A percentile compares a stretch with the other conserved stretches of the same genome.
Evolutionary conservation across 495 filamentous ascomycete genomes (phyloP).

Genomic region (Annulohypoxylon maeteangense): DNA sequence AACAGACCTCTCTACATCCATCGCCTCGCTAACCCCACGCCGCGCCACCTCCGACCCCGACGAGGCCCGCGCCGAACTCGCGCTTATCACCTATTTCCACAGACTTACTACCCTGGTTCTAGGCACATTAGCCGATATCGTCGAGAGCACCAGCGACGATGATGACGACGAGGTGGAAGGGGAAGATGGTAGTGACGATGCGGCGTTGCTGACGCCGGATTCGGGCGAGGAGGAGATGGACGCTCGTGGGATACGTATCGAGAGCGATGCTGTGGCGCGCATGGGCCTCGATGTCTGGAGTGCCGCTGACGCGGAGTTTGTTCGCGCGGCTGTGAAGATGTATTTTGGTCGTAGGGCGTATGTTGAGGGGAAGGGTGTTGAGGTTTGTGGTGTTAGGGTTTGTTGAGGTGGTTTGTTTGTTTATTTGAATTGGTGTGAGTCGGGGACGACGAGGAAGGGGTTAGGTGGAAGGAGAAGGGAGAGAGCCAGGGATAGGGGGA

Average conservation of each 20-base stretch:
- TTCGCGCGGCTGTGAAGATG: slow-evolving; percentile 69
- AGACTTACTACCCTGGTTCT: slow-evolving; percentile 80
- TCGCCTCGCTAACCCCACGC: slow-evolving; percentile 51
- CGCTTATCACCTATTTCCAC: slow-evolving; percentile 92
- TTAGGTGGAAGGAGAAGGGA: no score
- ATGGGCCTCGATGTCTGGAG: slow-evolving; percentile 94
- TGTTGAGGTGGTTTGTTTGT: slow-evolving; percentile 56
- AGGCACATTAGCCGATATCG: slow-evolving; percentile 72
- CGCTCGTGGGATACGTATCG: slow-evolving; percentile 64
- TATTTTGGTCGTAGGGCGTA: slow-evolving; percentile 78
- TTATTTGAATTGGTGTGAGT: not conserved
- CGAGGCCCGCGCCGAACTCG: slow-evolving; percentile 67
- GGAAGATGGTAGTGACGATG: slow-evolving; percentile 40
- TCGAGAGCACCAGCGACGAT: slow-evolving; percentile 67
- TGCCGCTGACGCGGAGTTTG: slow-evolving; percentile 76
- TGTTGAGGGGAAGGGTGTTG: slow-evolving; percentile 76
- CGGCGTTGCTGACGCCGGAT: slow-evolving; percentile 22
- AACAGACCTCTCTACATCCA: slow-evolving; percentile 51
- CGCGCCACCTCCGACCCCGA: slow-evolving; percentile 35
- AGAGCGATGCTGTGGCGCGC: slow-evolving; percentile 74
- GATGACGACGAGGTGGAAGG: slow-evolving; percentile 56
- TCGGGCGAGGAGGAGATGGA: slow-evolving; percentile 49
- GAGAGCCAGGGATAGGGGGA: no score
- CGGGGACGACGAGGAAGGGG: not conserved
- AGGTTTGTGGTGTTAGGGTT: slow-evolving; percentile 84